Evolutionary conservation across 2,329 filamentous ascomycete genomes (phyloP).

Genomic region (Phialophora tarda): DNA sequence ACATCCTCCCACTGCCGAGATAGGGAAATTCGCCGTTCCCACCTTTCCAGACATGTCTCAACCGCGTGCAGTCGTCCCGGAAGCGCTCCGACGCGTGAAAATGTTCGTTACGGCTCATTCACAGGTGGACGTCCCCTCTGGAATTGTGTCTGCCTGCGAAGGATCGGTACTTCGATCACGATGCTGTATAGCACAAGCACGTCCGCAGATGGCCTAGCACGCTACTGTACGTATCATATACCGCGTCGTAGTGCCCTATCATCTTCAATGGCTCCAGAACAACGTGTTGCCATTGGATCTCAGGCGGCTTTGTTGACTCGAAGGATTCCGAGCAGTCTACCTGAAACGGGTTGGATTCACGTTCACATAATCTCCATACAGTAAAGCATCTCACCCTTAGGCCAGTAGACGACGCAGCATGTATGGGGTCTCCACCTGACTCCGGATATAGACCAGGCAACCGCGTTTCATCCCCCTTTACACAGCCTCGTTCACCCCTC

Average conservation of each 20-base stretch:
- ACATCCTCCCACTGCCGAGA: too few species aligned
- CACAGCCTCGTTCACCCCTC: constrained; percentile 16
- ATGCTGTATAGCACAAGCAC: not conserved
- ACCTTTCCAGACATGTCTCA: not conserved
- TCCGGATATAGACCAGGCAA: constrained; percentile 12
- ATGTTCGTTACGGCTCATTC: not conserved
- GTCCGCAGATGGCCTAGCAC: not conserved
- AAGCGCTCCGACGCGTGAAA: not conserved
- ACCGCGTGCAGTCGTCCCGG: not conserved
- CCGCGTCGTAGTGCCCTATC: not conserved
- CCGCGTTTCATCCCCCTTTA: constrained; percentile 15
- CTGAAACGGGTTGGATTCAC: constrained; percentile 1
- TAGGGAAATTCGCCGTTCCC: not conserved
- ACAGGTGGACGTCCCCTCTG: not conserved
- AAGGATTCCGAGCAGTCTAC: constrained; percentile 1
- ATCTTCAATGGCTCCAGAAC: not conserved
- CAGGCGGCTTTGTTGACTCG: not conserved
- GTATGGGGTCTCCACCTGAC: constrained; percentile 1
- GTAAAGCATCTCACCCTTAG: not conserved
- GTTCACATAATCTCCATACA: not conserved
- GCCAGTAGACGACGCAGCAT: not conserved
- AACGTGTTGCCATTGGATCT: not conserved
- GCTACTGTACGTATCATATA: not conserved
- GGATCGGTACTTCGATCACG: not conserved
- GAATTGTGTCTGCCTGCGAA: not conserved